phyloP scores from a whole-genome alignment of 306 rosid species.

The Vachellia collinsii region DNA sequence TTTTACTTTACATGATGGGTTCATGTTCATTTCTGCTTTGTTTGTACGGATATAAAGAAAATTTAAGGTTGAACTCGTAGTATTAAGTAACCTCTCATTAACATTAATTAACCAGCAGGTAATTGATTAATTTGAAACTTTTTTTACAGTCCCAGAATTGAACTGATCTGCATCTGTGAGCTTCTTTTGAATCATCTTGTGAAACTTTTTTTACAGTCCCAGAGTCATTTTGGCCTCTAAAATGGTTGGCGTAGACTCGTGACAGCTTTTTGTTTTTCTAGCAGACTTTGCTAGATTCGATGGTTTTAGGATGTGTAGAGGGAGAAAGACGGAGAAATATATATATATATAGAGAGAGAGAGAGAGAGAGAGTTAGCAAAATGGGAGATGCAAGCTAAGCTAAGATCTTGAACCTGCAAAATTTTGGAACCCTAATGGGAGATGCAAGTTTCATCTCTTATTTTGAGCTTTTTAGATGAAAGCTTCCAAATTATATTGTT shows the following conservation, averaged over 20 bases:
- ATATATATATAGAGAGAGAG: not conserved
- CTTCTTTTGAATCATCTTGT: conserved; percentile 7
- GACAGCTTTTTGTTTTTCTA: conserved; percentile 49
- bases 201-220: not conserved
- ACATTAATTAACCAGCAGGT: not conserved
- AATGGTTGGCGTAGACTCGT: conserved; percentile 41
- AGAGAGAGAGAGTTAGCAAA: conserved; percentile 15
- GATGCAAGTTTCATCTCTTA: conserved; percentile 25
- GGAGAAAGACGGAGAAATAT: conserved; percentile 32
- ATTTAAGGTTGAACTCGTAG: not conserved
- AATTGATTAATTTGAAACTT: not conserved
- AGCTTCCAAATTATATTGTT: not conserved
- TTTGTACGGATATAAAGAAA: conserved; percentile 3
- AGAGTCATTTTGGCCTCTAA: conserved; percentile 18
- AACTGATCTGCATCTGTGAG: conserved; percentile 1
- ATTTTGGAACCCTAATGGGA: conserved; percentile 51
- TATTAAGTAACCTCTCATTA: not conserved
- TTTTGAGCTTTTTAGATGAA: conserved; percentile 22
- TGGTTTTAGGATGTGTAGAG: conserved; percentile 10
- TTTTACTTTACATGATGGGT: conserved; percentile 8
- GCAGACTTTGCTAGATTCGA: conserved; percentile 38
- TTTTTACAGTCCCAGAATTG: not conserved
- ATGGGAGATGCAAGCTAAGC: conserved; percentile 47
- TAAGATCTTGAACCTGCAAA: conserved; percentile 44
- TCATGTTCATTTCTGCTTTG: conserved; percentile 13